phyloP scores from a whole-genome alignment of 257 asterid species.

The Fraxinus pennsylvanica region DNA sequence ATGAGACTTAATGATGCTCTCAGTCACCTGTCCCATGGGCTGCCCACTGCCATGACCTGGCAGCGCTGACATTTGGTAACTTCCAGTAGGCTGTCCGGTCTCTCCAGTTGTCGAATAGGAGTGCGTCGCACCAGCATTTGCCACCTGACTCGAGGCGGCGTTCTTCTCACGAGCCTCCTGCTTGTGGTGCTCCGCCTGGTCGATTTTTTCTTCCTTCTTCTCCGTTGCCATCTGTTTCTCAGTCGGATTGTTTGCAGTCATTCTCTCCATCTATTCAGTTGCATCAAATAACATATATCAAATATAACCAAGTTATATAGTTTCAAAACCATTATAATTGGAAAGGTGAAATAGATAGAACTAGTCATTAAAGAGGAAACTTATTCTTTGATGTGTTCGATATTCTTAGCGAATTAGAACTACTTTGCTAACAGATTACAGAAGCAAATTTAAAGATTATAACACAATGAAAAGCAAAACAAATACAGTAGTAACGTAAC shows the following conservation, averaged over 20 bases:
- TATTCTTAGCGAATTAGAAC: background rate
- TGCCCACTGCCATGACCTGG: constrained; percentile 55
- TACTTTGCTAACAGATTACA: too few relatives aligned
- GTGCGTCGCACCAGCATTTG: constrained; percentile 33
- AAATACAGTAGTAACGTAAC: too few relatives aligned
- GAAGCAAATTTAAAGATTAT: too few relatives aligned
- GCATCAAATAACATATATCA: background rate
- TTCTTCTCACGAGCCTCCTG: constrained; percentile 45
- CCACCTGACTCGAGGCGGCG: constrained; percentile 22
- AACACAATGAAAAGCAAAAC: too few relatives aligned
- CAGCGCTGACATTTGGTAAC: constrained; percentile 54
- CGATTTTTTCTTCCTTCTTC: constrained; percentile 45
- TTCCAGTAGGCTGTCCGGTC: constrained; percentile 39
- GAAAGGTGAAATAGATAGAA: too few relatives aligned
- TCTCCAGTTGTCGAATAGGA: constrained; percentile 43
- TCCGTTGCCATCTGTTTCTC: constrained; percentile 59
- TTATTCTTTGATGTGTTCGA: too few relatives aligned
- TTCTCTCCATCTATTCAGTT: constrained; percentile 45
- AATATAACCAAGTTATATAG: background rate
- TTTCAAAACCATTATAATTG: too few relatives aligned
- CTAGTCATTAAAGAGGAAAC: too few relatives aligned
- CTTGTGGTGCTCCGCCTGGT: constrained; percentile 54
- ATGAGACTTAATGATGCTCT: constrained; percentile 42
- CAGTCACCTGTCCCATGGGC: constrained; percentile 52
- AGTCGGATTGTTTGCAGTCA: constrained; percentile 44